Evolutionary conservation across 2,329 filamentous ascomycete species (phyloP), one percentile per base, ranked within the genome.

Genomic region (Metarhizium robertsii): DNA sequence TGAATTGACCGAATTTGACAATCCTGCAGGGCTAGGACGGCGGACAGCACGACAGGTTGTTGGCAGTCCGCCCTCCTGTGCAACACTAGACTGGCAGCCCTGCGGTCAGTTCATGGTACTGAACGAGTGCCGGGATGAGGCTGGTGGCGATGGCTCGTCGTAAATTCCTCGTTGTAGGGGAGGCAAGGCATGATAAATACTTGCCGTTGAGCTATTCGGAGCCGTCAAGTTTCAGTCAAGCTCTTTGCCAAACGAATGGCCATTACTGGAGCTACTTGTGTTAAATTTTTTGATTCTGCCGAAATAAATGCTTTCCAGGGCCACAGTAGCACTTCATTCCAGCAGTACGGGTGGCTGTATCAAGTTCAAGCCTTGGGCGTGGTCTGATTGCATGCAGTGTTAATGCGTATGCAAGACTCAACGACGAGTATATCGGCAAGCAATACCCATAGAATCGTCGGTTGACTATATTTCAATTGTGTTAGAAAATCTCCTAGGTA

Each of bases 1-100:
- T 59, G 45, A 52, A 43, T 58, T 62, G 61, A 67, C 66, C 66
- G 65, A 60, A 60, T 58, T 61, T 61, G 58, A 55, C 59, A 50
- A 38, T 20, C 18, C 30, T 55, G 50, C 55, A 46, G 20, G 30
- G 36, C 29, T 40, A 43, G 51, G 29, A 38, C n/a, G 29, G 14
- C 29, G 43, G 18, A 18, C 42, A 34, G 32, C 47, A 50, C 18
- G 30, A 38, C 50, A 46, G n/a, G 52, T 13, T 38, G 52, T 42
- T 47, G 32, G 50, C 29, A 32, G 53, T 51, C 47, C 46, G 43
- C 29, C 29, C 46, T 18, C 13, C 11, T 20, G 42, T 49, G 43
- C 40, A 48, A 43, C 52, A 53, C 30, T 52, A 36, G 53, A 40
- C 16, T 20, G n/a, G n/a, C n/a, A 20, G 42, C 38, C 13, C 13